These are phyloP conservation scores for Pugionium cornutum DNA, from an alignment of 345 rosid genomes.

Conservation along the genomic window DNA sequence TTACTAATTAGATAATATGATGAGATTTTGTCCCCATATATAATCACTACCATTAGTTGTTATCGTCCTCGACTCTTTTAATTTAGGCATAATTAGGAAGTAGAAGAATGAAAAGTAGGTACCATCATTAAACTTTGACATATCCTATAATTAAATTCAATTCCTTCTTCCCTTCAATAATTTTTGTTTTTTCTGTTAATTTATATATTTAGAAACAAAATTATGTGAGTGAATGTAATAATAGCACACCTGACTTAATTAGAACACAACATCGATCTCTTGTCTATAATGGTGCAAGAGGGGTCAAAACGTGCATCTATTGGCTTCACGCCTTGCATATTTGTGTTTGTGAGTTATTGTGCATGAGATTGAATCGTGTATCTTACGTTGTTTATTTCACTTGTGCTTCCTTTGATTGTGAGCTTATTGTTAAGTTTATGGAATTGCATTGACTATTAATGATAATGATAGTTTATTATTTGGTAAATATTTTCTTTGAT, in stretches of 20 bases:
- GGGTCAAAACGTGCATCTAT: conserved; percentile 43
- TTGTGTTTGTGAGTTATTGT: conserved; percentile 24
- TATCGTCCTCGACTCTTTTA: conserved; percentile 17
- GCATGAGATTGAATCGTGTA: conserved; percentile 35
- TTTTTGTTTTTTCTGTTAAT: not conserved
- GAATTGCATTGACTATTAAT: not conserved
- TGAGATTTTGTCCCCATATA: conserved; percentile 15
- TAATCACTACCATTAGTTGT: conserved; percentile 26
- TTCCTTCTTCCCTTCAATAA: conserved; percentile 42
- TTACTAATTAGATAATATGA: conserved; percentile 11
- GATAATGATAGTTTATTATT: too few relatives aligned
- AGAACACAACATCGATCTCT: conserved; percentile 29
- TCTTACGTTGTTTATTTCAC: conserved; percentile 27
- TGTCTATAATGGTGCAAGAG: conserved; percentile 25
- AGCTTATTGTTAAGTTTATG: not conserved
- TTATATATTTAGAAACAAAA: not conserved
- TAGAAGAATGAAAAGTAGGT: conserved; percentile 27
- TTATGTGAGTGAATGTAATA: conserved; percentile 37
- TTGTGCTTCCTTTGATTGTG: not conserved
- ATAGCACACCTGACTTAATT: conserved; percentile 29
- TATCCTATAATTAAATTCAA: conserved; percentile 28
- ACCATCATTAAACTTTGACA: conserved; percentile 35
- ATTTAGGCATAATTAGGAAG: conserved; percentile 32
- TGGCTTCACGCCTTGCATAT: conserved; percentile 37
- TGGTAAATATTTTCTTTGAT: not conserved